phyloP scores from a whole-genome alignment of 306 rosid genomes.

The Vigna radiata region DNA sequence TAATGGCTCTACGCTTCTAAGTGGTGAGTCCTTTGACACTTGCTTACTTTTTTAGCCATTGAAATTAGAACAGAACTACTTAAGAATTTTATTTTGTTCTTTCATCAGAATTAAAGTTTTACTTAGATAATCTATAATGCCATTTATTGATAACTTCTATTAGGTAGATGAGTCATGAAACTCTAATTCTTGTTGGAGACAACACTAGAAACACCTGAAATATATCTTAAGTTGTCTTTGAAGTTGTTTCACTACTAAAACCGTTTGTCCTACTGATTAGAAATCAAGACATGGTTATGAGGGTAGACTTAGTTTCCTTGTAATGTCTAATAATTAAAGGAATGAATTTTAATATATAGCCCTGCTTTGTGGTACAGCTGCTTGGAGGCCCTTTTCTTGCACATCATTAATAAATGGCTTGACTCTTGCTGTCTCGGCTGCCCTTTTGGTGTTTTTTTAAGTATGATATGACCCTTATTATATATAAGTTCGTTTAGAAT shows the following conservation, averaged over 20 bases:
- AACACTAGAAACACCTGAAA: background rate
- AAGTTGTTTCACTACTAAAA: background rate
- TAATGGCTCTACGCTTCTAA: constrained; percentile 51
- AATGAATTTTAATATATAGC: constrained; percentile 10
- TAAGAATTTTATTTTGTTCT: background rate
- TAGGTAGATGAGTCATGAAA: background rate
- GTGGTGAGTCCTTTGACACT: constrained; percentile 49
- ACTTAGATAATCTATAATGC: background rate
- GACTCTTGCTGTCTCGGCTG: constrained; percentile 22
- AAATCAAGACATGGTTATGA: background rate
- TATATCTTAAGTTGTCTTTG: background rate
- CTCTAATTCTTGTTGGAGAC: background rate
- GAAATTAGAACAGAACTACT: background rate
- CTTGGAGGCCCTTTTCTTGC: constrained; percentile 40
- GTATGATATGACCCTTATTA: background rate
- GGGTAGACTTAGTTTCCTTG: background rate
- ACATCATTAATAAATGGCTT: constrained; percentile 29
- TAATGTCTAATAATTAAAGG: constrained; percentile 3
- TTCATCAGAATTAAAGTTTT: background rate
- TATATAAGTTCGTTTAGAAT: background rate
- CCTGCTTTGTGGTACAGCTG: constrained; percentile 46
- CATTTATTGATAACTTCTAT: background rate
- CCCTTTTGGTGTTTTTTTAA: constrained; percentile 40
- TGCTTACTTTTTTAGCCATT: background rate
- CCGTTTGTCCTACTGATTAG: background rate